Conservation (phyloP, 108 stramenopile species). For the Bacterosira constricta region DNA sequence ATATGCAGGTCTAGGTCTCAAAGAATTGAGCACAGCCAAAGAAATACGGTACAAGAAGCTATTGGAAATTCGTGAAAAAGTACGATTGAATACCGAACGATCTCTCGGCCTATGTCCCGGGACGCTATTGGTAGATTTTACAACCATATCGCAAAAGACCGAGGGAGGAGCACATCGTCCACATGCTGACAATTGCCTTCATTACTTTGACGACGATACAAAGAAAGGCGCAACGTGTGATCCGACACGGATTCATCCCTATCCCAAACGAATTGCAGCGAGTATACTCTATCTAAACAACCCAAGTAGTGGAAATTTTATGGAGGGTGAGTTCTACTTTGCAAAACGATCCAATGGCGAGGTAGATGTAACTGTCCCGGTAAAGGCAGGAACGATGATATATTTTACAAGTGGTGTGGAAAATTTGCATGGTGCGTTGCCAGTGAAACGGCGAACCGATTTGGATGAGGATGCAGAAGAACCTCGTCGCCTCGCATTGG, state of each 20-base stretch:
- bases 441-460: neutral
- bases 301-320: conserved; percentile 26
- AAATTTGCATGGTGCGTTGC: conserved; percentile 51
- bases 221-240: conserved; percentile 23
- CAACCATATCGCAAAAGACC: conserved; percentile 46
- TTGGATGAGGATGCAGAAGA: neutral
- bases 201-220: conserved; percentile 29
- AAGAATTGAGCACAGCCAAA: conserved; percentile 24
- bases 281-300: conserved; percentile 42
- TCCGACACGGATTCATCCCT: conserved; percentile 27
- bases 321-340: conserved; percentile 40
- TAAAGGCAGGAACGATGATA: conserved; percentile 35
- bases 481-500: conserved; percentile 39
- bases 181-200: conserved; percentile 55
- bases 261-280: conserved; percentile 36
- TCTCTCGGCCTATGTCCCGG: conserved; percentile 39
- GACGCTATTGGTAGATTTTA: conserved; percentile 45
- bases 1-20: conserved; percentile 31
- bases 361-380: conserved; percentile 9
- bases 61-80: conserved; percentile 41
- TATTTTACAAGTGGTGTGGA: conserved; percentile 53
- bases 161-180: conserved; percentile 42
- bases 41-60: conserved; percentile 20
- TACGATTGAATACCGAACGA: conserved; percentile 36
- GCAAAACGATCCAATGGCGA: conserved; percentile 36